Evolutionary conservation across 257 asterid genomes (phyloP), one percentile per base, ranked within the genome.

Genomic region (Paulownia fortunei): DNA sequence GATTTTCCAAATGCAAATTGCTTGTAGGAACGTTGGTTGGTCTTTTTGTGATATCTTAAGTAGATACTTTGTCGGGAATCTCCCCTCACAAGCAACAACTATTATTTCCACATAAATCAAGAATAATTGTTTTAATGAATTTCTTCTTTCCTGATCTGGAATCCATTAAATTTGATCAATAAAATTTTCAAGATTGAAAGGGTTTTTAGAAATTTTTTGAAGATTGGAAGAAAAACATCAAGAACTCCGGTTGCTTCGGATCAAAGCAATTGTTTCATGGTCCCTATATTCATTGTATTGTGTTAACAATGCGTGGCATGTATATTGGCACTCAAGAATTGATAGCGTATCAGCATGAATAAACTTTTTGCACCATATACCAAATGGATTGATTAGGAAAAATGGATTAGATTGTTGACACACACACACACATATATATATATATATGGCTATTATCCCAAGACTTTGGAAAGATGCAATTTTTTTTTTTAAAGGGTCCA

Each of bases 391-490:
- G 2, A 69, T 27, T 6, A 69, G 39, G 23, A 27, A 62, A 69
- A 77, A 67, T 73, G 85, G 87, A 84, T 84, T 75, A 81, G 87
- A 69, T 84, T 73, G 87, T 69, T 81, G 87, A 84, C 85, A 73
- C 26, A 62, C 39, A 75, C n/a, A n/a, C n/a, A n/a, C n/a, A n/a
- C n/a, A n/a, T n/a, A n/a, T n/a, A 76, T 4, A 71, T 56, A 42
- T 61, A 62, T 76, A 56, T 58, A 41, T 80, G 72, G 80, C 58
- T 54, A 73, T 69, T 74, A 73, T 77, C 83, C 83, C 72, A 69
- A 19, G 63, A 61, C 42, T 58, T 23, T 15, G 79, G 76, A 52
- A 73, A 73, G 30, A 55, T 46, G 55, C 82, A 18, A 18, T 4
- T 39, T 21, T 65, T 4, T 7, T 4, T 8, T 41, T 41, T 5